These are phyloP conservation scores for Neospermospora avenae DNA, from an alignment of 2,329 filamentous ascomycete genomes.

Conservation along the genomic window DNA sequence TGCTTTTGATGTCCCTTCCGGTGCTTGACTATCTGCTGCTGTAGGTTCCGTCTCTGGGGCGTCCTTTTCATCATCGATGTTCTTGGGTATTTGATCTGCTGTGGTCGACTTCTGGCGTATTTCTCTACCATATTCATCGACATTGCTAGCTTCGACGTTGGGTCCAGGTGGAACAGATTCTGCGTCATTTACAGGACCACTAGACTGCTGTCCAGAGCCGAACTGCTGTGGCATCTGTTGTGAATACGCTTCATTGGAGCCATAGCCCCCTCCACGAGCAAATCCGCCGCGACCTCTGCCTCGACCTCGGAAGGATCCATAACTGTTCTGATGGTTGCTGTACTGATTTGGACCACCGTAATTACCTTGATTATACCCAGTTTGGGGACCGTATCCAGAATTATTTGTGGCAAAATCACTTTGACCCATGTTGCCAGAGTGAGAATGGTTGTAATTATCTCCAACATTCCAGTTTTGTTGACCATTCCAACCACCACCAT, in stretches of 20 bases:
- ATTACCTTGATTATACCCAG: constrained; percentile 78
- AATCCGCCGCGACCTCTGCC: constrained; percentile 37
- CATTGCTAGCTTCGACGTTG: constrained; percentile 32
- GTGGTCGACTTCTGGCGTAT: constrained; percentile 30
- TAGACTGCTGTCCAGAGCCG: constrained; percentile 26
- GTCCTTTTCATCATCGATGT: constrained; percentile 11
- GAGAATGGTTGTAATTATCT: constrained; percentile 87
- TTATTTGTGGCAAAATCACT: constrained; percentile 79
- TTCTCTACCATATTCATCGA: constrained; percentile 38
- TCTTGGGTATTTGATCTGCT: constrained; percentile 23
- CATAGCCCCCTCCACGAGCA: constrained; percentile 31
- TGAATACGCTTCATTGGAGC: constrained; percentile 31
- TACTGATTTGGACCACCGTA: constrained; percentile 66
- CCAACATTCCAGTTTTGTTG: constrained; percentile 78
- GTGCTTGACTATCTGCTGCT: constrained; percentile 10
- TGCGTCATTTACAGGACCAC: constrained; percentile 32
- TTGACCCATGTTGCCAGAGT: constrained; percentile 72
- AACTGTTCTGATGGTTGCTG: constrained; percentile 68
- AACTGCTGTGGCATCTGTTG: constrained; percentile 33
- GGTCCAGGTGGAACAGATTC: constrained; percentile 31
- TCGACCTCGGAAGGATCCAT: constrained; percentile 50
- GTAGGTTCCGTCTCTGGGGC: constrained; percentile 8
- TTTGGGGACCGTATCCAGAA: constrained; percentile 59
- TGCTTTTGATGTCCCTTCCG: constrained; percentile 20
- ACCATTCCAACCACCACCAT: constrained; percentile 77